These are phyloP conservation scores for Aspergillus latus DNA, from an alignment of 2,329 filamentous ascomycete genomes.

Conservation along the genomic window DNA sequence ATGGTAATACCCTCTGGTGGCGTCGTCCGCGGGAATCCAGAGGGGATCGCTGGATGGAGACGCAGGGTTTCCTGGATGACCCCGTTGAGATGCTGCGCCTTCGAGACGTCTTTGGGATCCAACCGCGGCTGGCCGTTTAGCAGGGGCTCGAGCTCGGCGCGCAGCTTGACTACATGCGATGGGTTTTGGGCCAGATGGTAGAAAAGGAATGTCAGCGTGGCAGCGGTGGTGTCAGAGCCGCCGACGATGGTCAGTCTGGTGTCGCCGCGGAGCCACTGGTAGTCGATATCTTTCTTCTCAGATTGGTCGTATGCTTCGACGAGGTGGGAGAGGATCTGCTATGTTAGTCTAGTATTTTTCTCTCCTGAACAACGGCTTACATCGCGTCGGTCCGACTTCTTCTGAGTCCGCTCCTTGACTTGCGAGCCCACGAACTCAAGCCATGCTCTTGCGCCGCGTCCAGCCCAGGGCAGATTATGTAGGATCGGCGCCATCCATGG, in stretches of 20 bases:
- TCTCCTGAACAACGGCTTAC: no score
- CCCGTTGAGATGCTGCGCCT: no score
- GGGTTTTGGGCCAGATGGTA: conserved; percentile 5
- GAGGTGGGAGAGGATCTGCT: no score
- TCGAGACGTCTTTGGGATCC: no score
- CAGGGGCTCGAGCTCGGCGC: neutral
- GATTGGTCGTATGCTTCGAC: no score
- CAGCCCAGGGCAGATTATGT: neutral
- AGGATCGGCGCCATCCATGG: neutral
- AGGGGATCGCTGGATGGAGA: no score
- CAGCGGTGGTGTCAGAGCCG: conserved; percentile 4
- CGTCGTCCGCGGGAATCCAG: no score
- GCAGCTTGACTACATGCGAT: neutral
- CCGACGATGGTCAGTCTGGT: neutral
- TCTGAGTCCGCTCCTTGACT: neutral
- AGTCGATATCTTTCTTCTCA: neutral
- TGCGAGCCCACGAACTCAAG: neutral
- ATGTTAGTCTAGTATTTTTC: no score
- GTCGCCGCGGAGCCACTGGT: neutral
- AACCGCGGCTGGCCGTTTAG: no score
- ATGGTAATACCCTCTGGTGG: no score
- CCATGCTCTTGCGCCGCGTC: neutral
- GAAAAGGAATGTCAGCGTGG: conserved; percentile 9
- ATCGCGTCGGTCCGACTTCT: no score
- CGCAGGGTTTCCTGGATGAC: no score